Evolutionary conservation across 2,329 filamentous ascomycete species (phyloP).

Genomic region (Passalora sequoiae): DNA sequence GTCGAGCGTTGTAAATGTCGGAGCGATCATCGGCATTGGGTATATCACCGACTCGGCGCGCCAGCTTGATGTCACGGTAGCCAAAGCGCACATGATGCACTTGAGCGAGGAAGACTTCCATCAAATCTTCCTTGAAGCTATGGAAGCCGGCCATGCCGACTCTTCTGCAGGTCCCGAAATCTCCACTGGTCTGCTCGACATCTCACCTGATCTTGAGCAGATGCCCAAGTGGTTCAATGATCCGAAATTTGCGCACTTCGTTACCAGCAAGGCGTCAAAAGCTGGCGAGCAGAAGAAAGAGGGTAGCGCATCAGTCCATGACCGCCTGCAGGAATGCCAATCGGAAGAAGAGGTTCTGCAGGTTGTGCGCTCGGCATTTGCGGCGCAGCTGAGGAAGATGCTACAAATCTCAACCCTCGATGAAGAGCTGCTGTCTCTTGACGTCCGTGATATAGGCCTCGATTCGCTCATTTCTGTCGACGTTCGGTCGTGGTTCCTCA

Average conservation of each 20-base stretch:
- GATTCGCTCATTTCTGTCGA: slow-evolving; percentile 38
- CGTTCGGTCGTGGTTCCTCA: slow-evolving; percentile 45
- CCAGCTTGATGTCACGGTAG: background rate
- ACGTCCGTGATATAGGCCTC: slow-evolving; percentile 30
- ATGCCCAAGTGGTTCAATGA: slow-evolving; percentile 1
- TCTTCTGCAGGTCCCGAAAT: slow-evolving; percentile 19
- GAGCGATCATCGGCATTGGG: slow-evolving; percentile 44
- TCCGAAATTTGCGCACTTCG: slow-evolving; percentile 1
- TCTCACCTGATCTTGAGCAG: background rate
- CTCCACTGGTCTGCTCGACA: slow-evolving; percentile 22
- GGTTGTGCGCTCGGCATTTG: slow-evolving; percentile 1
- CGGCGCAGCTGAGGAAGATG: slow-evolving; percentile 1
- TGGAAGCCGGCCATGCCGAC: slow-evolving; percentile 36
- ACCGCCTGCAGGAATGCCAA: background rate
- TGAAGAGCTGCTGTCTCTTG: background rate
- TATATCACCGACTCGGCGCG: slow-evolving; percentile 24
- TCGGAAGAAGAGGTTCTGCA: background rate
- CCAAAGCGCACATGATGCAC: background rate
- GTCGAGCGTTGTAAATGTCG: slow-evolving; percentile 50
- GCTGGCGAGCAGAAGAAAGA: background rate
- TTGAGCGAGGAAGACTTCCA: slow-evolving; percentile 49
- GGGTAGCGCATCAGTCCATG: slow-evolving; percentile 3
- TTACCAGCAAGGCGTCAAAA: background rate
- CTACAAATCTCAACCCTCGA: slow-evolving; percentile 2
- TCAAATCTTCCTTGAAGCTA: slow-evolving; percentile 49